Evolutionary conservation across 768 basidiomycete species (phyloP), one percentile per base, ranked within the genome.

Genomic region (Mycena galericulata): DNA sequence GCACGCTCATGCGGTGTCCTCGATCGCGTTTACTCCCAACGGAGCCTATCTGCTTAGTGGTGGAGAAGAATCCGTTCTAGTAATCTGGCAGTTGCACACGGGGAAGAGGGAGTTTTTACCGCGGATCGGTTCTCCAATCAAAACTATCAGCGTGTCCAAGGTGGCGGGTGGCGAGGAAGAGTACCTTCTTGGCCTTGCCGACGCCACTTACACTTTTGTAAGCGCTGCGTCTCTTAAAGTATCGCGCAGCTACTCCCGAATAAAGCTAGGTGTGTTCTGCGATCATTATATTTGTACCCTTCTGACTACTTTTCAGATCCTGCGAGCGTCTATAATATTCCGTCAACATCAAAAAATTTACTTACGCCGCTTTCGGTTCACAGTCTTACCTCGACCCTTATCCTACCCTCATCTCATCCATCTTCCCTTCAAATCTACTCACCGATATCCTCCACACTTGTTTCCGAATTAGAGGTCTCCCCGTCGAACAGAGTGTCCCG

Each of bases 11-110:
- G 88, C 95, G 4, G 94, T 99, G 20, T 90, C 93, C 4, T 91
- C 95, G 1, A 77, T 99, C 29, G 84, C 90, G 0, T 99, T 99
- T 78, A 94, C 96, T 0, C 80, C 90, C 15, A 96, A 97, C 71
- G 98, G 98, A 15, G 92, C 95, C 10, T 97, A 98, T 77, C 80
- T 99, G 20, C 80, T 99, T 53, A 97, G 94, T 67, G 97, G 96
- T 69, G 98, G 98, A 49, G 95, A 98, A 78, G 98, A 99, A 78
- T 88, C 93, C 34, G 97, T 98, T 12, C 80, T 99, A n/a, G 97
- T 99, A 41, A 92, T 97, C 65, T 99, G 98, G 98, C 95, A 98
- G 76, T 78, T 99, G 45, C 91, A 95, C 70, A 89, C 92, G 0
- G 93, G 94, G 6, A 93, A 90, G 78, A 92, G 90, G 76, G 96